Conservation (phyloP, 306 rosid species). For the Gillenia trifoliata region DNA sequence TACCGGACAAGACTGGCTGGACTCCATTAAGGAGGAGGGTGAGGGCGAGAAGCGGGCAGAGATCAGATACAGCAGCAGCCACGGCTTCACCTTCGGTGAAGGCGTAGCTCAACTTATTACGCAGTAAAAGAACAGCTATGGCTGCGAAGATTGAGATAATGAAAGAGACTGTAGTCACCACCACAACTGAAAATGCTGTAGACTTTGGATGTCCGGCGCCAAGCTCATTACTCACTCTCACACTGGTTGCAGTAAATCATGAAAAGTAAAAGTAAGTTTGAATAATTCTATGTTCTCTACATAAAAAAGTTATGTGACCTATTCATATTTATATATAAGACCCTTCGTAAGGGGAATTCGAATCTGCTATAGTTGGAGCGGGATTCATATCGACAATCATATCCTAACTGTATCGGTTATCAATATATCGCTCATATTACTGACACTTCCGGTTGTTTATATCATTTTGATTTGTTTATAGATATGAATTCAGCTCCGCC, state of each 20-base stretch:
- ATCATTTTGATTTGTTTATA: no score
- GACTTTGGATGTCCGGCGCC: slow-evolving; percentile 73
- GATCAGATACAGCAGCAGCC: slow-evolving; percentile 82
- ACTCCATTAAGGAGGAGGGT: slow-evolving; percentile 69
- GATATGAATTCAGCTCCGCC: no score
- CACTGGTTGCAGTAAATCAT: slow-evolving; percentile 31
- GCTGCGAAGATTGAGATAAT: slow-evolving; percentile 50
- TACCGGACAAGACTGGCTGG: slow-evolving; percentile 86
- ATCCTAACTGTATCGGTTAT: no score
- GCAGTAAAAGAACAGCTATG: slow-evolving; percentile 27
- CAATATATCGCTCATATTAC: no score
- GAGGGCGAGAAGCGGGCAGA: slow-evolving; percentile 61
- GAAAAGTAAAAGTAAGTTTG: neutral
- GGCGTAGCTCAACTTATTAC: slow-evolving; percentile 59
- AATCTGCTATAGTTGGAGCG: no score
- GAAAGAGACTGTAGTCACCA: slow-evolving; percentile 50
- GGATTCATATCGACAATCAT: no score
- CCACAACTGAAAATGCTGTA: slow-evolving; percentile 57
- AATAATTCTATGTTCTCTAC: no score
- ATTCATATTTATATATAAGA: no score
- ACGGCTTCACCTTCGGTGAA: slow-evolving; percentile 72
- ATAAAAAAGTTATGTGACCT: no score
- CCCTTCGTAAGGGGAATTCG: no score
- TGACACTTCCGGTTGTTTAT: no score
- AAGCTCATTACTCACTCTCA: slow-evolving; percentile 81